Conservation (phyloP, 2,329 filamentous ascomycete genomes). For the Pseudogymnoascus sp. region DNA sequence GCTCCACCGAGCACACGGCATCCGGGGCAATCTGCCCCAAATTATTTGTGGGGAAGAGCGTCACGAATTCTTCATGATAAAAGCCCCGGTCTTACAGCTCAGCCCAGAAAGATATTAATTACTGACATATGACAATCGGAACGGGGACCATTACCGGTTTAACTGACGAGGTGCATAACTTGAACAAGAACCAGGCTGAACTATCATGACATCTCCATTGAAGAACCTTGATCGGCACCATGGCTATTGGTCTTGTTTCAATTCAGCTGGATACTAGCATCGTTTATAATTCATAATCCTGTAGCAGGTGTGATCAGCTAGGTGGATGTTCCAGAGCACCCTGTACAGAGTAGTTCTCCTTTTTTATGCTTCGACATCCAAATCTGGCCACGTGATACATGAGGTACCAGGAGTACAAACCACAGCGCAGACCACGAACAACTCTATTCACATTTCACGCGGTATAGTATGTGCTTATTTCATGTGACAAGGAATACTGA, state of each 20-base stretch:
- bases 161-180: not conserved
- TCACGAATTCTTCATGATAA: not conserved
- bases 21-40: slow-evolving; percentile 3
- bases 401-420: not conserved
- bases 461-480: not conserved
- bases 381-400: not conserved
- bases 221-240: not conserved
- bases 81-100: not conserved
- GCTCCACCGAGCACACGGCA: not conserved
- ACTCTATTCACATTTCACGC: not conserved
- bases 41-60: slow-evolving; percentile 7
- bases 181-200: not conserved
- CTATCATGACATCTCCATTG: not conserved
- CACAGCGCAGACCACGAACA: not conserved
- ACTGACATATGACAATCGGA: slow-evolving; percentile 1
- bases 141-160: not conserved
- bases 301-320: not conserved
- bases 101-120: not conserved
- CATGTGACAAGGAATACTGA: not conserved
- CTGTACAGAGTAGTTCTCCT: not conserved
- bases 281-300: not conserved
- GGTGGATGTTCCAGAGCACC: not conserved
- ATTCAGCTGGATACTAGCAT: not conserved
- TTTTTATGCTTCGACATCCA: not conserved
- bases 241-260: not conserved